phyloP scores from a whole-genome alignment of 495 filamentous ascomycete genomes.

The Aspergillus ostianus region DNA sequence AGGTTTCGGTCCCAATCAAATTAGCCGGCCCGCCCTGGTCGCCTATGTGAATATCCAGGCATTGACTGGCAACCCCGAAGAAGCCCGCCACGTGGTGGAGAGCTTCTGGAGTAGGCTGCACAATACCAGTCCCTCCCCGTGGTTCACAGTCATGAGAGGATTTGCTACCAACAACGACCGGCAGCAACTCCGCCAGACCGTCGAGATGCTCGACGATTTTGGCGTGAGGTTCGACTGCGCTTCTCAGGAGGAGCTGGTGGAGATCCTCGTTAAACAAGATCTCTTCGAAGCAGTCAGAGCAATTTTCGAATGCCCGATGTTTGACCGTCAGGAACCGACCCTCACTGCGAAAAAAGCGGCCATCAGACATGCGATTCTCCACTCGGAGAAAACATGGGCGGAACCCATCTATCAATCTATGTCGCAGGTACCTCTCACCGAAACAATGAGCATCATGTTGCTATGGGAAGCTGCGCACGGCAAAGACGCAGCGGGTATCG shows the following conservation, averaged over 20 bases:
- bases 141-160: conserved; percentile 61
- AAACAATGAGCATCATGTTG: conserved; percentile 65
- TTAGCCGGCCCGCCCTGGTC: conserved; percentile 43
- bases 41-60: conserved; percentile 55
- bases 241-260: conserved; percentile 39
- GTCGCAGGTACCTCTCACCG: conserved; percentile 47
- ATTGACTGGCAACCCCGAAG: conserved; percentile 55
- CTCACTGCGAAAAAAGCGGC: conserved; percentile 47
- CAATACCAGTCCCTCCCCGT: conserved; percentile 42
- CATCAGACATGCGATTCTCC: conserved; percentile 56
- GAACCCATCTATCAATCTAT: conserved; percentile 60
- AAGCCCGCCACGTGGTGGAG: conserved; percentile 53
- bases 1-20: conserved; percentile 34
- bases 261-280: conserved; percentile 37
- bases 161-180: conserved; percentile 61
- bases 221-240: conserved; percentile 34
- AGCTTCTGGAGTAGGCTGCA: conserved; percentile 41
- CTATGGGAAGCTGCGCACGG: conserved; percentile 74
- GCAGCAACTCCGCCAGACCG: conserved; percentile 40
- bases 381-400: conserved; percentile 62
- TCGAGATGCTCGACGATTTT: conserved; percentile 27
- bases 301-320: conserved; percentile 58
- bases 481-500: conserved; percentile 67
- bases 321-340: conserved; percentile 37
- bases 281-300: conserved; percentile 37